A percentile compares a stretch with the other conserved stretches of the same genome.
Conservation (phyloP, 2,329 filamentous ascomycete species). For the Colletotrichum australisinense region DNA sequence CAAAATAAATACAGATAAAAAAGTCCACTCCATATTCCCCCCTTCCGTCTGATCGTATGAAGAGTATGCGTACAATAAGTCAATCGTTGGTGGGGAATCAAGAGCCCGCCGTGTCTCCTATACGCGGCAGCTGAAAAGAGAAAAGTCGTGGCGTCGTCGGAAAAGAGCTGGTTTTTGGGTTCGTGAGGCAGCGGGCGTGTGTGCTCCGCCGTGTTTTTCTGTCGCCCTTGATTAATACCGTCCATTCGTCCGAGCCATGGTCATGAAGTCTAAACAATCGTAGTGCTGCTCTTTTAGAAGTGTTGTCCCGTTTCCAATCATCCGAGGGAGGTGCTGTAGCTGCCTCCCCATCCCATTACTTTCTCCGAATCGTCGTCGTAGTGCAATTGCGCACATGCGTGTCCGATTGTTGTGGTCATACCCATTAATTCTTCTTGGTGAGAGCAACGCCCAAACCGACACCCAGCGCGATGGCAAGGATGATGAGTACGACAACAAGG, state of each 20-base stretch:
- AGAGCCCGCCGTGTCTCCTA: constrained; percentile 22
- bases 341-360: not conserved
- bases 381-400: not conserved
- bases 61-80: constrained; percentile 28
- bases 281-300: constrained; percentile 16
- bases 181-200: not conserved
- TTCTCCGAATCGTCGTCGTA: not conserved
- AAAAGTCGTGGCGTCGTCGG: constrained; percentile 24
- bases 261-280: constrained; percentile 32
- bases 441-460: constrained; percentile 62
- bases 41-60: constrained; percentile 20
- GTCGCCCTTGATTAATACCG: constrained; percentile 18
- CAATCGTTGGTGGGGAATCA: constrained; percentile 27
- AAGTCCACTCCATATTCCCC: not conserved
- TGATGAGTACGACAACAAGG: constrained; percentile 68
- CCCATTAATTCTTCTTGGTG: constrained; percentile 20
- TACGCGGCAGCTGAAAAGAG: constrained; percentile 3
- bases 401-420: not conserved
- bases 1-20: constrained; percentile 28
- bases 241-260: constrained; percentile 10
- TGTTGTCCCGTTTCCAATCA: constrained; percentile 16
- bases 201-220: not conserved
- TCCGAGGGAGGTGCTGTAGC: not conserved
- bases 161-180: not conserved
- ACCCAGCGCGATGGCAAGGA: constrained; percentile 65